Evolutionary conservation across 805 yeast genomes (phyloP).

Genomic region (Kluyveromyces siamensis): DNA sequence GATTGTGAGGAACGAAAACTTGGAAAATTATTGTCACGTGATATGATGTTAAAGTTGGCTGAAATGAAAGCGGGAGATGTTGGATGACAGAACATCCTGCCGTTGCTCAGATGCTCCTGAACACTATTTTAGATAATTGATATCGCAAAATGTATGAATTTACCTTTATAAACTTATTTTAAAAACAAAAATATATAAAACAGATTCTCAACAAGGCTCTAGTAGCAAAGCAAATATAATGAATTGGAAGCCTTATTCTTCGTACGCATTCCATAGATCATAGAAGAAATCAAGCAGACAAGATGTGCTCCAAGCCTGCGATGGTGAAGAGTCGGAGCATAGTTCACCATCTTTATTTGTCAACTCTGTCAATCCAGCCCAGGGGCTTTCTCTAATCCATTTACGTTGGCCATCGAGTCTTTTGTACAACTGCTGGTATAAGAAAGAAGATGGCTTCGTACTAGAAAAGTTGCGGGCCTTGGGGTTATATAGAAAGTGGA

Average conservation of each 20-base stretch:
- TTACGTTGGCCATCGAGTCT: constrained; percentile 55
- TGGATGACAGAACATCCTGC: too few species aligned
- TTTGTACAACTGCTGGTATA: constrained; percentile 49
- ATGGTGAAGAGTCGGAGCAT: constrained; percentile 84
- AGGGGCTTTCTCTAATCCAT: constrained; percentile 67
- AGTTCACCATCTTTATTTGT: constrained; percentile 79
- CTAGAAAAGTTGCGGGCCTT: constrained; percentile 26
- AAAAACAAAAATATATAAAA: too few species aligned
- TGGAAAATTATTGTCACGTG: neutral
- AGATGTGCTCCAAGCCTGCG: constrained; percentile 95
- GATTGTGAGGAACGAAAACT: neutral
- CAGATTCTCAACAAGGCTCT: neutral
- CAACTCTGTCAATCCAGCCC: constrained; percentile 93
- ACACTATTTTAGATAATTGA: neutral
- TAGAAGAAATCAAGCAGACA: constrained; percentile 73
- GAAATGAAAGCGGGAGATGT: too few species aligned
- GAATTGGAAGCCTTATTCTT: constrained; percentile 1
- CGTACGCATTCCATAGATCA: constrained; percentile 41
- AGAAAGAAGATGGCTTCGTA: constrained; percentile 37
- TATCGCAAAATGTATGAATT: neutral
- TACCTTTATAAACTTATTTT: neutral
- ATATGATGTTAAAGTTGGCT: neutral
- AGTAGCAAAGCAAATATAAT: neutral
- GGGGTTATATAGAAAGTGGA: constrained; percentile 36
- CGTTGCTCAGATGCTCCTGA: too few species aligned